Base-by-base conservation (phyloP, 2,329 filamentous ascomycete genomes). In the Capronia epimyces region DNA sequence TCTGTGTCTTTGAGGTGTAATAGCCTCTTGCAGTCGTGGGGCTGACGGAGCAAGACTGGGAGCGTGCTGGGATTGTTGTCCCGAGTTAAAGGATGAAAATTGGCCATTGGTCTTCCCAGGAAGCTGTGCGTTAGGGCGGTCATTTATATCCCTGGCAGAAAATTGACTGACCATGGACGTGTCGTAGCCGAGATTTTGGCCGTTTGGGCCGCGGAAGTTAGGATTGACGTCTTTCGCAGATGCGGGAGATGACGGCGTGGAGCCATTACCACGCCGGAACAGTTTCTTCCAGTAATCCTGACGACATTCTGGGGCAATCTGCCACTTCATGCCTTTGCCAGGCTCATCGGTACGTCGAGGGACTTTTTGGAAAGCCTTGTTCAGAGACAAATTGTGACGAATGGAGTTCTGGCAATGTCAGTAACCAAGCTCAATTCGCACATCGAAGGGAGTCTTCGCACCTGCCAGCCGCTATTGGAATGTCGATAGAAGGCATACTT, bases 261-360 rank as follows among this genome's bases (percentile, higher is more conserved):
- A 72, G 10, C 70, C 69, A 42, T 56, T 56, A 49, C 60, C 58
- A 49, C 71, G 73, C 25, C 70, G 68, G 32, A 67, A 64, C 60
- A 72, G 70, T 60, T 86, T 87, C 66, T 86, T 86, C 53, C 89
- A 79, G 75, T 96, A 95, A 46, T 95, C 91, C 15, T 96, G 88
- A 43, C 86, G 83, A 58, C 84, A 80, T 57, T 94, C 87, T 1
- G 87, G 79, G 3, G 88, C 83, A 64, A 98, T 90, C 69, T 91
- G 88, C 93, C 93, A 98, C 67, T 97, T 97, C 89, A 96, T 97
- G 22, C 93, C 93, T 67, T 98, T 98, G 10, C 93, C 93, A 18
- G 93, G 93, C 66, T 98, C 93, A 61, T 97, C 89, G 0, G 89
- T 95, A 13, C 87, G 84, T 41, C 93, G 84, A 2, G 93, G 87